Evolutionary conservation across 805 yeast genomes (phyloP).

Genomic region (Jamesozyma lodderae): DNA sequence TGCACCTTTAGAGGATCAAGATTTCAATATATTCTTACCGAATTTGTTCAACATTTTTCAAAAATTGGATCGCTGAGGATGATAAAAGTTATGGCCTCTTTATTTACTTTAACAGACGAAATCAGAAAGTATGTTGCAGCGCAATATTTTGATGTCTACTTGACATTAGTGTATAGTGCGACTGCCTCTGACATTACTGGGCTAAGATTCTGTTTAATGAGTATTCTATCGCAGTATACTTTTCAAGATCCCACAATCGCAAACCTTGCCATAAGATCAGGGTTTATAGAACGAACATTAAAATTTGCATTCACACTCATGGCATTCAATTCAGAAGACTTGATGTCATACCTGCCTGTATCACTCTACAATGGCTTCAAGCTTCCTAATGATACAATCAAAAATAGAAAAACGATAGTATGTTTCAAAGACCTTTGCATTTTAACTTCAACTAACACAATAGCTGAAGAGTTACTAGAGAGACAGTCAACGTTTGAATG

Average conservation of each 20-base stretch:
- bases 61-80: conserved; percentile 14
- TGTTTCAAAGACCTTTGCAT: conserved; percentile 51
- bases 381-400: conserved; percentile 22
- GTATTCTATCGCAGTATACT: conserved; percentile 24
- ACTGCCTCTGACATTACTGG: conserved; percentile 22
- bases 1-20: conserved; percentile 34
- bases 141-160: conserved; percentile 79
- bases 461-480: conserved; percentile 34
- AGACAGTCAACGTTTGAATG: conserved; percentile 11
- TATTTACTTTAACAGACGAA: conserved; percentile 31
- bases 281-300: conserved; percentile 24
- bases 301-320: conserved; percentile 24
- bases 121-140: conserved; percentile 44
- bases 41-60: conserved; percentile 14
- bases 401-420: conserved; percentile 24
- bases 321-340: conserved; percentile 23
- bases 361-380: conserved; percentile 20
- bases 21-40: conserved; percentile 32
- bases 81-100: conserved; percentile 15
- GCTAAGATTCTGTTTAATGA: conserved; percentile 20
- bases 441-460: conserved; percentile 59
- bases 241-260: conserved; percentile 26
- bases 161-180: conserved; percentile 33
- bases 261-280: conserved; percentile 20
- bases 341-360: conserved; percentile 17